Conservation (phyloP, 2,329 filamentous ascomycete genomes). For the Aspergillus cejpii region DNA sequence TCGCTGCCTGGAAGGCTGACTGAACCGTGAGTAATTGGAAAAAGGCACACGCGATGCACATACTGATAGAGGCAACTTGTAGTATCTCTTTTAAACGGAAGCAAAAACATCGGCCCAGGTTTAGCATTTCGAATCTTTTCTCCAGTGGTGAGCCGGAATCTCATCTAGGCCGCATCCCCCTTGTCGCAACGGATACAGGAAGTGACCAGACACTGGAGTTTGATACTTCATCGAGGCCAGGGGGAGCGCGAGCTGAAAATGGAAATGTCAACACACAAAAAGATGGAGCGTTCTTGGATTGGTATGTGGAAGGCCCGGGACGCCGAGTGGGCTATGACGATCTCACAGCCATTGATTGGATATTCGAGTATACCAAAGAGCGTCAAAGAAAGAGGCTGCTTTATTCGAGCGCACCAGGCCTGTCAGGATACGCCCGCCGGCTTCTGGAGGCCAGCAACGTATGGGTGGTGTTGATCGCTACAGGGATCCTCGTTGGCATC, state of each 20-base stretch:
- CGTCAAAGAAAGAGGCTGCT: slow-evolving; percentile 77
- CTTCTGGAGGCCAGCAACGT: slow-evolving; percentile 81
- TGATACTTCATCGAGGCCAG: slow-evolving; percentile 20
- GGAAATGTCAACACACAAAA: slow-evolving; percentile 31
- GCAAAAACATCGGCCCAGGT: slow-evolving; percentile 35
- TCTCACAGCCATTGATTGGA: slow-evolving; percentile 97
- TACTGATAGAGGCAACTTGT: slow-evolving; percentile 4
- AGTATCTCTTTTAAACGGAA: slow-evolving; percentile 43
- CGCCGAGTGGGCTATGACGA: slow-evolving; percentile 91
- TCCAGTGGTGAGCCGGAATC: slow-evolving; percentile 25
- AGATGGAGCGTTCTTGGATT: slow-evolving; percentile 54
- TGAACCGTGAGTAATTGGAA: slow-evolving; percentile 29
- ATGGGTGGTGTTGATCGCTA: slow-evolving; percentile 81
- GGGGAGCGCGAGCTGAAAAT: slow-evolving; percentile 18
- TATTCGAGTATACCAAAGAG: slow-evolving; percentile 97
- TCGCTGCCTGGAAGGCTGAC: slow-evolving; percentile 27
- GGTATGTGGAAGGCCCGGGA: slow-evolving; percentile 84
- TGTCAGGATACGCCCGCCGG: slow-evolving; percentile 66
- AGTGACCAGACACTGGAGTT: slow-evolving; percentile 25
- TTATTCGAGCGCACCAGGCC: slow-evolving; percentile 59
- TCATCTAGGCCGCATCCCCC: slow-evolving; percentile 12
- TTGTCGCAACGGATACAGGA: slow-evolving; percentile 22
- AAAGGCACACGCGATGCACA: background rate
- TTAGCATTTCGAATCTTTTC: slow-evolving; percentile 38
- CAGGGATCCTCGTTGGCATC: slow-evolving; percentile 73